Conservation (phyloP, 768 basidiomycete genomes). For the Auricularia auricula-judae region DNA sequence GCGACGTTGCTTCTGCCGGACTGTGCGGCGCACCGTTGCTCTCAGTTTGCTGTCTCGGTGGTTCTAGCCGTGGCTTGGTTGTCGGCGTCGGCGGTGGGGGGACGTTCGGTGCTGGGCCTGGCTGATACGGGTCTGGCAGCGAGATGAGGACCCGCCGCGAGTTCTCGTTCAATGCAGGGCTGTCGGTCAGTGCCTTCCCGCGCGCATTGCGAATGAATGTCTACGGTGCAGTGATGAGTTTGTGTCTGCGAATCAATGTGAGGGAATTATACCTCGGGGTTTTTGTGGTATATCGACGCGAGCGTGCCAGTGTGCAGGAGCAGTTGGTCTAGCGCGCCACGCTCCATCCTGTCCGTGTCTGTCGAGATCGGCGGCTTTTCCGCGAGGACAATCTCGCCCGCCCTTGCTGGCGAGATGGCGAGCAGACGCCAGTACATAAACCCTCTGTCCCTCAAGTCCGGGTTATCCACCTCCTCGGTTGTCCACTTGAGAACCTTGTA, state of each 20-base stretch:
- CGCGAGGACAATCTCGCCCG: slow-evolving; percentile 80
- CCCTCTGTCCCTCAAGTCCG: slow-evolving; percentile 91
- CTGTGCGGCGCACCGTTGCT: slow-evolving; percentile 9
- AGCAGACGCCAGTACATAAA: slow-evolving; percentile 99
- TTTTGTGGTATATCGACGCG: slow-evolving; percentile 96
- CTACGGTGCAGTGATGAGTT: slow-evolving; percentile 24
- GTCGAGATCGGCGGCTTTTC: slow-evolving; percentile 97
- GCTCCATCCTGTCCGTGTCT: slow-evolving; percentile 95
- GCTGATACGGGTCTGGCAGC: slow-evolving; percentile 28
- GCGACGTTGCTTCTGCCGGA: slow-evolving; percentile 17
- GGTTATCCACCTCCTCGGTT: slow-evolving; percentile 96
- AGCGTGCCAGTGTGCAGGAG: slow-evolving; percentile 88
- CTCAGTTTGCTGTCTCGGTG: slow-evolving; percentile 7
- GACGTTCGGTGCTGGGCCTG: slow-evolving; percentile 15
- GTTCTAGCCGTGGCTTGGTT: slow-evolving; percentile 18
- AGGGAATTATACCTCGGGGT: slow-evolving; percentile 58
- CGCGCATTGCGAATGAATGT: slow-evolving; percentile 89
- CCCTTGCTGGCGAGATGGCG: slow-evolving; percentile 81
- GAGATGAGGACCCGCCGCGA: slow-evolving; percentile 65
- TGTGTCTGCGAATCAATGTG: not conserved
- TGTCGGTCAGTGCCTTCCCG: slow-evolving; percentile 74
- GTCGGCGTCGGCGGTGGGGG: slow-evolving; percentile 13
- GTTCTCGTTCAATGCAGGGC: slow-evolving; percentile 77
- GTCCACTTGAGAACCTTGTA: slow-evolving; percentile 95
- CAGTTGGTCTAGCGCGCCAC: slow-evolving; percentile 89